Percentiles rank a stretch among this genome's conserved stretches.
phyloP scores from a whole-genome alignment of 257 asterid genomes.

The Solanum paucissectum region DNA sequence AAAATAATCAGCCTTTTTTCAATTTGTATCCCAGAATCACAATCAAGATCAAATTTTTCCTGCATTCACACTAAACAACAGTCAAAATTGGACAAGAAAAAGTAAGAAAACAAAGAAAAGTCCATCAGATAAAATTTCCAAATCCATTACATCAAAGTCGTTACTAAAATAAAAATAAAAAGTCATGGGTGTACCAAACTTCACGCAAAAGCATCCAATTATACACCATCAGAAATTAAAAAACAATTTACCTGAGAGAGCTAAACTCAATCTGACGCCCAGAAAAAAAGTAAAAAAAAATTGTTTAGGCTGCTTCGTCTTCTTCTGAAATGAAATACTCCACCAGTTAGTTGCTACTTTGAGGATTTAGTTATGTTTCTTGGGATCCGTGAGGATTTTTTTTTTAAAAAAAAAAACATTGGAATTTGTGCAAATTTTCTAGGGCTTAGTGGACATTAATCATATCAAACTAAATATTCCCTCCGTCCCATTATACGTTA shows the following conservation, averaged over 20 bases:
- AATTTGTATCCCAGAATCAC: background rate
- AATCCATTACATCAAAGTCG: slow-evolving; percentile 35
- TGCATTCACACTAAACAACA: background rate
- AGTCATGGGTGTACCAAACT: slow-evolving; percentile 26
- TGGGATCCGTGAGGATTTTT: background rate
- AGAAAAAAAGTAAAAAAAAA: background rate
- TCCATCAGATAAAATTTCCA: slow-evolving; percentile 1
- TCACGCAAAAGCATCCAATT: slow-evolving; percentile 44
- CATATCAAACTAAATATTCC: background rate
- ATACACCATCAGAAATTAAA: background rate
- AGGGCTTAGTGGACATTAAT: background rate
- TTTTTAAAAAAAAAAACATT: background rate
- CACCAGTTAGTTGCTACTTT: background rate
- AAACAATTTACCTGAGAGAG: background rate
- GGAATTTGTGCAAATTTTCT: background rate
- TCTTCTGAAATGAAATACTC: background rate
- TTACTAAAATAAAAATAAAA: slow-evolving; percentile 11
- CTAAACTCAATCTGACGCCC: background rate
- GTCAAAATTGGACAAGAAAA: background rate
- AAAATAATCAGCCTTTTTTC: background rate
- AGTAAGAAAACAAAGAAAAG: background rate
- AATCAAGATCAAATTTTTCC: slow-evolving; percentile 22
- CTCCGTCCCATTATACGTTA: background rate
- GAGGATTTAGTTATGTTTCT: background rate
- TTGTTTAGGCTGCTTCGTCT: background rate